A percentile compares a stretch with the other conserved stretches of the same genome.
phyloP scores from a whole-genome alignment of 2,329 filamentous ascomycete genomes.

The Ophiostoma piceae region DNA sequence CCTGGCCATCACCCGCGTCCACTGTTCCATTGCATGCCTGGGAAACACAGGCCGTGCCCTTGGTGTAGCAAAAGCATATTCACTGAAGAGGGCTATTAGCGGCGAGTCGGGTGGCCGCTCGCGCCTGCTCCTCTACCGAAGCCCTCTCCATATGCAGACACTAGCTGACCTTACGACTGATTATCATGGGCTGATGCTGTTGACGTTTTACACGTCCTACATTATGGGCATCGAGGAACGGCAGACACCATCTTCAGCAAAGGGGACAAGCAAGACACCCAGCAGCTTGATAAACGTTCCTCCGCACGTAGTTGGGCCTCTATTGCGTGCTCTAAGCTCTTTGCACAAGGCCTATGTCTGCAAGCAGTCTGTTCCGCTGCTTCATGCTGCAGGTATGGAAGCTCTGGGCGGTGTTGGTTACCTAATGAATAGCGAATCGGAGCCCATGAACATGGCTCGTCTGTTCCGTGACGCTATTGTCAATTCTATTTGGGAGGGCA shows the following conservation, averaged over 20 bases:
- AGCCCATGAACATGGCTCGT: constrained; percentile 60
- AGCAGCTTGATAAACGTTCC: background rate
- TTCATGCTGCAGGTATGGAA: constrained; percentile 57
- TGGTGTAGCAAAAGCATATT: constrained; percentile 53
- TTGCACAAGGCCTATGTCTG: constrained; percentile 56
- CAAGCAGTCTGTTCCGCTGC: constrained; percentile 44
- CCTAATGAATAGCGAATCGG: constrained; percentile 55
- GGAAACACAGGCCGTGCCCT: constrained; percentile 53
- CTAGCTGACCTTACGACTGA: constrained; percentile 51
- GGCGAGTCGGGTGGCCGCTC: constrained; percentile 41
- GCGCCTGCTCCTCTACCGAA: constrained; percentile 46
- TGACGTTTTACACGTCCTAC: constrained; percentile 50
- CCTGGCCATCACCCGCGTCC: constrained; percentile 60
- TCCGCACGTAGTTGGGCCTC: constrained; percentile 34
- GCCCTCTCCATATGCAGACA: constrained; percentile 53
- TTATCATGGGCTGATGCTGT: constrained; percentile 53
- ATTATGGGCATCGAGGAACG: constrained; percentile 50
- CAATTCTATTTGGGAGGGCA: constrained; percentile 58
- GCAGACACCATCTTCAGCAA: constrained; percentile 28
- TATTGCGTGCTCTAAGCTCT: constrained; percentile 56
- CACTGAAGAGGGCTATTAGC: constrained; percentile 51
- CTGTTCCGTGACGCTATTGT: constrained; percentile 61
- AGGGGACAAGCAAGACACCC: background rate
- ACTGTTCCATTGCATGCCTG: constrained; percentile 50
- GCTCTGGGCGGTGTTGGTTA: constrained; percentile 62